Evolutionary conservation across 441 rosid genomes (phyloP).

Genomic region (Erodium trifolium): DNA sequence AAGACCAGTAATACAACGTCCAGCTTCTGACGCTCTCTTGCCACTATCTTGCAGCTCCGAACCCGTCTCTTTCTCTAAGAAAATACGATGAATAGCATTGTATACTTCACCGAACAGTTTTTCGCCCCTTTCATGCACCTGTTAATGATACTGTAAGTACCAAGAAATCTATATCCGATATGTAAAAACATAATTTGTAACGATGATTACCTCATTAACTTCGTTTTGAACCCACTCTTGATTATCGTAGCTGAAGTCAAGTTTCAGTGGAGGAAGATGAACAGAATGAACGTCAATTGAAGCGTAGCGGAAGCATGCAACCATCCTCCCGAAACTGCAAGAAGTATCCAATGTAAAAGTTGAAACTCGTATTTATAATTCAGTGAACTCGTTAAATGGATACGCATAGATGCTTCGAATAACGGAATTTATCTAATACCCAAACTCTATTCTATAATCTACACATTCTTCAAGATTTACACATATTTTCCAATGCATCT

Average conservation of each 20-base stretch:
- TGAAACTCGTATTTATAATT: background rate
- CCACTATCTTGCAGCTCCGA: constrained; percentile 30
- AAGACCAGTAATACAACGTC: constrained; percentile 48
- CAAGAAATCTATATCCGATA: constrained; percentile 13
- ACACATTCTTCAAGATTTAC: too few species aligned
- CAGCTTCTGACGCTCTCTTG: constrained; percentile 31
- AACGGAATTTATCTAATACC: background rate
- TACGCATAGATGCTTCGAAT: background rate
- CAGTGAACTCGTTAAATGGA: background rate
- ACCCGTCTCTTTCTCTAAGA: constrained; percentile 37
- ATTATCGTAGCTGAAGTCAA: constrained; percentile 57
- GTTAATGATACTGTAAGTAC: constrained; percentile 18
- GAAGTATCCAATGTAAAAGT: background rate
- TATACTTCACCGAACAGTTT: constrained; percentile 76
- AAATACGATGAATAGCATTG: constrained; percentile 45
- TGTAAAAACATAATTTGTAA: constrained; percentile 9
- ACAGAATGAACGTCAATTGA: constrained; percentile 84
- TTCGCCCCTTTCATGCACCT: constrained; percentile 65
- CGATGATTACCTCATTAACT: constrained; percentile 46
- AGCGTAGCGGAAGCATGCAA: constrained; percentile 95
- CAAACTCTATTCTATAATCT: too few species aligned
- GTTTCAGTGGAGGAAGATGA: constrained; percentile 71
- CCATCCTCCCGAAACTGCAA: constrained; percentile 87
- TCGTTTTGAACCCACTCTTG: constrained; percentile 87
- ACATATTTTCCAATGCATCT: too few species aligned